phyloP scores from a whole-genome alignment of 345 rosid genomes.

The Populus deltoides region DNA sequence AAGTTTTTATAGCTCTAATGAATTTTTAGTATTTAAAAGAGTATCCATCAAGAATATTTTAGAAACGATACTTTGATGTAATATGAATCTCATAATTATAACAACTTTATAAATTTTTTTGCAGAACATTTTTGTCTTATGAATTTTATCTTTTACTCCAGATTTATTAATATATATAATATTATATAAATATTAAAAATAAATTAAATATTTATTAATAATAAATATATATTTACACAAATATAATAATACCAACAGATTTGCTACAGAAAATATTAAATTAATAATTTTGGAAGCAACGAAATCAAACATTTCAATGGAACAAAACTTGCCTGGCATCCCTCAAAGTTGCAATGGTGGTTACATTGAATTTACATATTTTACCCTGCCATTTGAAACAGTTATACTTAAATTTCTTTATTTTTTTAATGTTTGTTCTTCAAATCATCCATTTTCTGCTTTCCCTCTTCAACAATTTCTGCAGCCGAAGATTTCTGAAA shows the following conservation, averaged over 20 bases:
- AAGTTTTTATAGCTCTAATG: too few relatives aligned
- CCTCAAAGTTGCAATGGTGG: neutral
- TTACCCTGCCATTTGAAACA: neutral
- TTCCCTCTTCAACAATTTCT: neutral
- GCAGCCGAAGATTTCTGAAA: neutral
- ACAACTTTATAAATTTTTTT: too few relatives aligned
- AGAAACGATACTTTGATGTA: rapidly evolving
- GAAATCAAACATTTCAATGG: neutral
- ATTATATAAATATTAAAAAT: too few relatives aligned
- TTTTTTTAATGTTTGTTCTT: neutral
- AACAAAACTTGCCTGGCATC: neutral
- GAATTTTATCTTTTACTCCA: rapidly evolving
- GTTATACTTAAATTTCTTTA: neutral
- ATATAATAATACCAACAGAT: too few relatives aligned
- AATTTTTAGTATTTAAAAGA: too few relatives aligned
- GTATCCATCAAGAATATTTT: too few relatives aligned
- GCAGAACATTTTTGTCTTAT: too few relatives aligned
- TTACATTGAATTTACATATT: neutral
- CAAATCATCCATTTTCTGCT: neutral
- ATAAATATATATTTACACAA: too few relatives aligned
- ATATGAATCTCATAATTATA: too few relatives aligned
- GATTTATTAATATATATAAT: too few relatives aligned
- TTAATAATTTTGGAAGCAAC: neutral
- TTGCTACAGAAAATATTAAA: too few relatives aligned
- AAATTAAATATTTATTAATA: too few relatives aligned